Conservation (phyloP, 306 rosid genomes). For the Mimosa pudica region DNA sequence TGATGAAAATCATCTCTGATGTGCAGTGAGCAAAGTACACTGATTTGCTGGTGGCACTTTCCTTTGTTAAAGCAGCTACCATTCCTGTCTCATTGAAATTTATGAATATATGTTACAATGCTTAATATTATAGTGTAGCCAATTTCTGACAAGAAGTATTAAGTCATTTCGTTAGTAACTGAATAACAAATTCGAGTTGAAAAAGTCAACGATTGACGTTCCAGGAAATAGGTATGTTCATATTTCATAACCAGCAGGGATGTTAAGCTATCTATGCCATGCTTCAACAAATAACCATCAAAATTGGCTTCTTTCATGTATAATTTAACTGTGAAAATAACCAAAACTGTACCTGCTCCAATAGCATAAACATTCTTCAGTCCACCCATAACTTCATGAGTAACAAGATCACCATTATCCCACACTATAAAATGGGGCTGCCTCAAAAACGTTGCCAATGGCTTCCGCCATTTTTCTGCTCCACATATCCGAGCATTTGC, state of each 20-base stretch:
- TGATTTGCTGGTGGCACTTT: conserved; percentile 97
- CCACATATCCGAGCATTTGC: conserved; percentile 98
- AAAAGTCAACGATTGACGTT: not conserved
- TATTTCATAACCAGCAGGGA: not conserved
- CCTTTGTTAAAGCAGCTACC: conserved; percentile 92
- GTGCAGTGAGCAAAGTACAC: conserved; percentile 98
- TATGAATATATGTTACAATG: conserved; percentile 15
- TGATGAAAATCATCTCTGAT: conserved; percentile 94
- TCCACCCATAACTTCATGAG: conserved; percentile 99
- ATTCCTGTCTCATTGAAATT: conserved; percentile 60
- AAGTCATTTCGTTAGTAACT: not conserved
- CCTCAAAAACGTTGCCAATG: conserved; percentile 85
- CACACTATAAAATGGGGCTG: conserved; percentile 91
- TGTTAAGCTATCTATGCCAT: not conserved
- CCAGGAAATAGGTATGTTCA: not conserved
- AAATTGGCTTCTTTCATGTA: conserved; percentile 6
- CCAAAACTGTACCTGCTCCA: conserved; percentile 79
- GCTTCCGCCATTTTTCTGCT: conserved; percentile 90
- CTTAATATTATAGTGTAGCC: not conserved
- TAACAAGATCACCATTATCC: conserved; percentile 96
- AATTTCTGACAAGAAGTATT: conserved; percentile 6
- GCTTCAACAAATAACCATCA: not conserved
- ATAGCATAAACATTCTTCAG: conserved; percentile 95
- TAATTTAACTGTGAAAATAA: conserved; percentile 15
- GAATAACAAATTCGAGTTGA: conserved; percentile 1